phyloP scores from a whole-genome alignment of 129 eudicot genomes.

The Rutidosis leptorrhynchoides region DNA sequence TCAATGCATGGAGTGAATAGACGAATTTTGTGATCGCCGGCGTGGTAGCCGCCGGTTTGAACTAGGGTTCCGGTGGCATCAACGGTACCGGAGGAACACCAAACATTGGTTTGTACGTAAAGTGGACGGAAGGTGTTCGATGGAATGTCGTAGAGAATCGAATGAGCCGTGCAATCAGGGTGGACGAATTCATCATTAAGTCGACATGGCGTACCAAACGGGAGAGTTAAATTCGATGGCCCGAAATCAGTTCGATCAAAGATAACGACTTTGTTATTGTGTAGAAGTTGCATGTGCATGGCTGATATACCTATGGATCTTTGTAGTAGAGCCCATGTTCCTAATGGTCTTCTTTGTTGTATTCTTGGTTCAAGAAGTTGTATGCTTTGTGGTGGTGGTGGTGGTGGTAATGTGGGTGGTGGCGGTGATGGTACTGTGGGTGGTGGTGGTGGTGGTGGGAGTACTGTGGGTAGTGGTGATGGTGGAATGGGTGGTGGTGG shows the following conservation, averaged over 20 bases:
- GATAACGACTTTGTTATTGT: slow-evolving; percentile 67
- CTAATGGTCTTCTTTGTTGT: slow-evolving; percentile 24
- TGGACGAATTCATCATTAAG: slow-evolving; percentile 34
- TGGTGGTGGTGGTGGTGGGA: slow-evolving; percentile 10
- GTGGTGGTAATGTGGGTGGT: background rate
- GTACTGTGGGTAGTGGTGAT: background rate
- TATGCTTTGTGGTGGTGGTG: background rate
- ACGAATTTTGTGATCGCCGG: slow-evolving; percentile 58
- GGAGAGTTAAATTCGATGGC: slow-evolving; percentile 57
- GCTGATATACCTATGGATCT: slow-evolving; percentile 61
- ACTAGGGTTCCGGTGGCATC: slow-evolving; percentile 53
- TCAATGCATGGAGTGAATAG: slow-evolving; percentile 48
- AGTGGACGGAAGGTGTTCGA: slow-evolving; percentile 74
- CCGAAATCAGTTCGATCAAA: slow-evolving; percentile 90
- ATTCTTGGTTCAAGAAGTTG: slow-evolving; percentile 8
- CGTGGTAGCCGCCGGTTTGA: slow-evolving; percentile 69
- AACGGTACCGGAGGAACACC: slow-evolving; percentile 86
- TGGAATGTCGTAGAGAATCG: slow-evolving; percentile 60
- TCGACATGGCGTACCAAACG: slow-evolving; percentile 39
- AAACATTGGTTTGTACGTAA: slow-evolving; percentile 53
- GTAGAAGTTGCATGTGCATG: slow-evolving; percentile 96
- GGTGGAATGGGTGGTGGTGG: slow-evolving; percentile 20
- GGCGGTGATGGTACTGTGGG: background rate
- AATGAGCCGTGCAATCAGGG: slow-evolving; percentile 72
- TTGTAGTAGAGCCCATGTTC: slow-evolving; percentile 61